Base-by-base conservation (phyloP, 2,329 filamentous ascomycete genomes). In the Didymella pinodella region DNA sequence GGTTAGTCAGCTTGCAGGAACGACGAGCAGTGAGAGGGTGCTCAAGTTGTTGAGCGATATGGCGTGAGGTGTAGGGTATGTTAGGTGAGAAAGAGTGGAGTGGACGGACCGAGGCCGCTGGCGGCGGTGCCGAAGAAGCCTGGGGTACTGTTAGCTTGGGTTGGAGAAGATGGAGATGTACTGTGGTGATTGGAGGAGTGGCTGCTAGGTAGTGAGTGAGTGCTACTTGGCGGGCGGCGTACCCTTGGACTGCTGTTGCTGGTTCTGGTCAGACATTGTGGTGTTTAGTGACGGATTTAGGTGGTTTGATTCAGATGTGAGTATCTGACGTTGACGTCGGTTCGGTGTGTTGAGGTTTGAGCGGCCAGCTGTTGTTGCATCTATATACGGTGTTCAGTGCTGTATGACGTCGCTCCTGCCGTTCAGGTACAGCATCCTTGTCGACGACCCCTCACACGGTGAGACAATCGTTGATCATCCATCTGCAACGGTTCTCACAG, bases 61-160 rank as follows among this genome's bases (percentile, higher is more conserved):
- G 12, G 25, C 8, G 2, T 8, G 36, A 25, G 18, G 12, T 12
- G 43, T n/a, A 4, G 18, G 8, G 28, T 7, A 34, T 18, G 32
- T 18, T 22, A 22, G 22, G 22, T 22, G 22, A 22, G 22, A 22
- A 22, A 22, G 32, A 10, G 4, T 16, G 11, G 22, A n/a, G 28
- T 7, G 34, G 16, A 62, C 61, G 26, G 67, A 75, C 71, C 68
- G 43, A 75, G 44, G 16, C 73, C 74, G 51, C 71, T 65, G 4
- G 71, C 65, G 34, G 69, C 72, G 52, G 73, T 74, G 54, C 71
- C 67, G 62, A 75, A 75, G 63, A 75, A 68, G 56, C 71, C 73
- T 74, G 52, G 47, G 11, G 36, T 29, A 1, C 8, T 28, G 38
- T 61, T 26, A 60, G 47, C 31, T 8, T 8, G 4, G 8, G 4